phyloP scores from a whole-genome alignment of 257 asterid species.

The Striga asiatica region DNA sequence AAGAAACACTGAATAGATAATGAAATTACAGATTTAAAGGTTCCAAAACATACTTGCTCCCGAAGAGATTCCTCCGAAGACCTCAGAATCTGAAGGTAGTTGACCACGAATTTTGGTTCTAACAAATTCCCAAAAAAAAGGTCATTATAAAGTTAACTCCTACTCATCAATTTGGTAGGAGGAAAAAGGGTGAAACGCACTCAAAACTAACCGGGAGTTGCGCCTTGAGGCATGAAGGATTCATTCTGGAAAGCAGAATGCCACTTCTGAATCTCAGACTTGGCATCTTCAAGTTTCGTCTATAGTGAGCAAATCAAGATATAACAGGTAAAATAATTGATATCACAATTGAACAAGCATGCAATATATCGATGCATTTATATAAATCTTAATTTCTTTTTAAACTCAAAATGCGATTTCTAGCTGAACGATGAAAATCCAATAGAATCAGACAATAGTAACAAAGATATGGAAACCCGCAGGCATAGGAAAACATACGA shows the following conservation, averaged over 20 bases:
- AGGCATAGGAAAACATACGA: not conserved
- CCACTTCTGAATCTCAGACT: slow-evolving; percentile 89
- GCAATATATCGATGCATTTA: not conserved
- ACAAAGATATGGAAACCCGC: not conserved
- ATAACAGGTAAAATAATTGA: not conserved
- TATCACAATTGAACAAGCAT: not conserved
- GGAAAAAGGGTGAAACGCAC: slow-evolving; percentile 8
- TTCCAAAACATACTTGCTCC: slow-evolving; percentile 67
- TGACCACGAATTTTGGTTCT: slow-evolving; percentile 64
- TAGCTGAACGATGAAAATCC: not conserved
- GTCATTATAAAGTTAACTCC: not conserved
- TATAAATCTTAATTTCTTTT: not conserved
- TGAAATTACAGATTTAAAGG: slow-evolving; percentile 5
- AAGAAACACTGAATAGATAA: not conserved
- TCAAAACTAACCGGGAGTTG: slow-evolving; percentile 64
- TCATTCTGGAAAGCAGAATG: slow-evolving; percentile 83
- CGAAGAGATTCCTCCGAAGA: slow-evolving; percentile 82
- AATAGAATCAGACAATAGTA: not conserved
- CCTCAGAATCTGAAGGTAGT: slow-evolving; percentile 67
- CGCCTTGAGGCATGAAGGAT: slow-evolving; percentile 49
- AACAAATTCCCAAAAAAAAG: slow-evolving; percentile 2
- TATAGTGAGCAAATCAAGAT: slow-evolving; percentile 23
- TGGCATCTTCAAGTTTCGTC: slow-evolving; percentile 69
- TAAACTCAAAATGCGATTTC: not conserved
- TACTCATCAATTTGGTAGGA: not conserved